Evolutionary conservation across 2,329 filamentous ascomycete species (phyloP).

Genomic region (Cladosporium phlei): DNA sequence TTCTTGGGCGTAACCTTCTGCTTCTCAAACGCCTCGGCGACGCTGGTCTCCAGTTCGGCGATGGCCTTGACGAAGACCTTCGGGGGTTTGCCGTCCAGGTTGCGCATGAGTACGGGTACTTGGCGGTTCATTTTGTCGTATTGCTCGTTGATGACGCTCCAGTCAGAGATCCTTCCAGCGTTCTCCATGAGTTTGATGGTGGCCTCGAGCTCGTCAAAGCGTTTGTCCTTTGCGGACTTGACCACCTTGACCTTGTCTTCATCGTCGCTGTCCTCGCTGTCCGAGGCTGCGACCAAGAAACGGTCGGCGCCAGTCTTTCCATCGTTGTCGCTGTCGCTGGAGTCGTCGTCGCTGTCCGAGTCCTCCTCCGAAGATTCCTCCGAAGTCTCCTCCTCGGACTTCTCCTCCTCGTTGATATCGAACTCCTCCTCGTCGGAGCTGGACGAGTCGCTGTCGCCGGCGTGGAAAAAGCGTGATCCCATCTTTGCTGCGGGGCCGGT

Average conservation of each 20-base stretch:
- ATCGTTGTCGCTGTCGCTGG: conserved; percentile 48
- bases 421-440: conserved; percentile 91
- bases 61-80: conserved; percentile 91
- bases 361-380: conserved; percentile 52
- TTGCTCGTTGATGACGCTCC: conserved; percentile 68
- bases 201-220: conserved; percentile 84
- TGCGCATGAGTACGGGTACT: conserved; percentile 42
- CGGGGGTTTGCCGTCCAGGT: conserved; percentile 68
- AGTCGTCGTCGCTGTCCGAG: conserved; percentile 33
- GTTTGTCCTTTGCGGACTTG: conserved; percentile 98
- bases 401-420: conserved; percentile 75
- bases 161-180: conserved; percentile 95
- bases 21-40: conserved; percentile 91
- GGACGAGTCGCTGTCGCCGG: conserved; percentile 92
- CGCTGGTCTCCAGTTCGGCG: conserved; percentile 86
- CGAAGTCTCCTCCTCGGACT: conserved; percentile 50
- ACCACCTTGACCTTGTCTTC: conserved; percentile 81
- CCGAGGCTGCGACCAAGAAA: conserved; percentile 68
- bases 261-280: conserved; percentile 67
- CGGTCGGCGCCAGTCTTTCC: conserved; percentile 67
- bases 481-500: conserved; percentile 41
- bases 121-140: conserved; percentile 60
- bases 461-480: conserved; percentile 98
- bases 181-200: conserved; percentile 92
- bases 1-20: conserved; percentile 96